phyloP scores from a whole-genome alignment of 2,329 filamentous ascomycete species.

The Calonectria leucothoes region DNA sequence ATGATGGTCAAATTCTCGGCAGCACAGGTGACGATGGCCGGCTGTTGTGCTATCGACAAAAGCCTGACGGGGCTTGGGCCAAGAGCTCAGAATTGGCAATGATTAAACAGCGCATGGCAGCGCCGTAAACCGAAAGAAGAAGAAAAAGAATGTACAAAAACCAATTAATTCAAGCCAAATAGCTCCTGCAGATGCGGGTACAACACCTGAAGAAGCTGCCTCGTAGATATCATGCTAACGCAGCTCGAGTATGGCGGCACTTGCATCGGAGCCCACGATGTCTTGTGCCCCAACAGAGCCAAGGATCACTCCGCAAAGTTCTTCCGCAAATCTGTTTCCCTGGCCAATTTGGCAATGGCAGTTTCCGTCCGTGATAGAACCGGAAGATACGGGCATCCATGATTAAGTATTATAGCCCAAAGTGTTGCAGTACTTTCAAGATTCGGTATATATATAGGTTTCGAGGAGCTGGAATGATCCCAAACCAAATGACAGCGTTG shows the following conservation, averaged over 20 bases:
- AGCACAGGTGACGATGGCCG: slow-evolving; percentile 82
- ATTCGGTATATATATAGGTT: neutral
- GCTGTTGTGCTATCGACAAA: slow-evolving; percentile 71
- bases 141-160: neutral
- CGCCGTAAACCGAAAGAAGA: slow-evolving; percentile 47
- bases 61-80: slow-evolving; percentile 67
- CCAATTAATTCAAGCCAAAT: neutral
- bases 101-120: slow-evolving; percentile 66
- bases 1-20: slow-evolving; percentile 77
- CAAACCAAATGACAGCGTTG: neutral
- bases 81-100: slow-evolving; percentile 71
- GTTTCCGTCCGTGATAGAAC: neutral
- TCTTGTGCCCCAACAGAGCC: neutral
- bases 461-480: neutral
- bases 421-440: neutral
- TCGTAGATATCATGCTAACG: neutral
- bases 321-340: neutral
- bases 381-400: neutral
- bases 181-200: neutral
- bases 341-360: neutral
- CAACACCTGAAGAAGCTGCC: neutral
- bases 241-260: neutral
- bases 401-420: neutral
- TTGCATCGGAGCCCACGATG: neutral
- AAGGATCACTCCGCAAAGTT: neutral